Conservation (phyloP, 2,329 filamentous ascomycete genomes). For the Phaeomoniella chlamydospora region DNA sequence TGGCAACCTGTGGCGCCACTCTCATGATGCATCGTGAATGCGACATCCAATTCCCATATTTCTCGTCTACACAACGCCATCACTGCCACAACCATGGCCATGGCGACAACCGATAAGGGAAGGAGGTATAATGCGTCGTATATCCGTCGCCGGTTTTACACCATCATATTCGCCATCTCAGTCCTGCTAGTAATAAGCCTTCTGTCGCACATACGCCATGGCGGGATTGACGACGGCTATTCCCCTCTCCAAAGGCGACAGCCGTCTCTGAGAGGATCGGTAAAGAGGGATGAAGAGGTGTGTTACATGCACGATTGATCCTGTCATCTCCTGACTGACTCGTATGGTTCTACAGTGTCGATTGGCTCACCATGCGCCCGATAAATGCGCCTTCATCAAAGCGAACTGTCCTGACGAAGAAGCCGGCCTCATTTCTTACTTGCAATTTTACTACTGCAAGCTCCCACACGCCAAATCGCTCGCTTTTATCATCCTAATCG, state of each 20-base stretch:
- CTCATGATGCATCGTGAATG: not conserved
- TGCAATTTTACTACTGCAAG: constrained; percentile 79
- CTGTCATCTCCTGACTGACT: not conserved
- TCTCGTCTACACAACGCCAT: too few relatives aligned
- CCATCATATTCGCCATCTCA: constrained; percentile 4
- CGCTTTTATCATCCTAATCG: constrained; percentile 62
- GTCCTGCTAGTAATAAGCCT: not conserved
- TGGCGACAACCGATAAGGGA: too few relatives aligned
- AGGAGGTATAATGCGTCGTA: not conserved
- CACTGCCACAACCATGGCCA: too few relatives aligned
- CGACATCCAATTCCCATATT: not conserved
- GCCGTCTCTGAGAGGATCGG: too few relatives aligned
- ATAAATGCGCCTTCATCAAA: constrained; percentile 78
- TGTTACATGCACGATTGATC: not conserved
- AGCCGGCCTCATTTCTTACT: constrained; percentile 76
- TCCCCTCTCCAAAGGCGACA: too few relatives aligned
- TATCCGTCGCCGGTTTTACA: not conserved
- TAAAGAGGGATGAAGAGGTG: constrained; percentile 2
- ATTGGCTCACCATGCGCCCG: constrained; percentile 56
- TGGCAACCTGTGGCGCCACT: too few relatives aligned
- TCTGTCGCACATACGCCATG: not conserved
- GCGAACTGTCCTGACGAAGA: constrained; percentile 78
- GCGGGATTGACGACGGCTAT: not conserved
- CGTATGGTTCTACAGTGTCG: constrained; percentile 51
- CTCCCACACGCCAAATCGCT: constrained; percentile 54